These are phyloP conservation scores for Rhododendron simsii DNA, from an alignment of 148 eudicot species.

Conservation along the genomic window DNA sequence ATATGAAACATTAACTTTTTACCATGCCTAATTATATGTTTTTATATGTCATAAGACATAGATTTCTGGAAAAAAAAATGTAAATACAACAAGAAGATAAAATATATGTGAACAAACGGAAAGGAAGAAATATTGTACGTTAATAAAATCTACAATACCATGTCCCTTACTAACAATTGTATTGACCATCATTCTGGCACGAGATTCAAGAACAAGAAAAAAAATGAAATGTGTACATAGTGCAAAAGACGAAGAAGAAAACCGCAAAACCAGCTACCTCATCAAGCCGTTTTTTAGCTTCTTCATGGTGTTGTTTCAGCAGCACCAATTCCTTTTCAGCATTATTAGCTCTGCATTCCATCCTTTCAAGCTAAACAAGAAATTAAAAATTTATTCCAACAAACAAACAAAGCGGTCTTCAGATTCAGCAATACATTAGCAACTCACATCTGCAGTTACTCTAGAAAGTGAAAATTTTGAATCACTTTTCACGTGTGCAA, in stretches of 20 bases:
- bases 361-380: conserved; percentile 65
- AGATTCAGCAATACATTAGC: conserved; percentile 1
- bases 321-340: conserved; percentile 68
- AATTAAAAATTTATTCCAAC: conserved; percentile 2
- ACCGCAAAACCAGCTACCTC: conserved; percentile 36
- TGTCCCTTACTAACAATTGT: neutral
- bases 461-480: conserved; percentile 69
- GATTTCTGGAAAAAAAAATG: neutral
- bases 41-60: neutral
- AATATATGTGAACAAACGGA: neutral
- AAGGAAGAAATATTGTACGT: neutral
- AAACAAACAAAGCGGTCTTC: neutral
- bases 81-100: neutral
- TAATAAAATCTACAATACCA: neutral
- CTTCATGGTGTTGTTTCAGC: conserved; percentile 63
- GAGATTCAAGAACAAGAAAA: neutral
- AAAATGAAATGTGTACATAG: neutral
- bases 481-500: conserved; percentile 59
- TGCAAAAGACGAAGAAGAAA: neutral
- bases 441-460: conserved; percentile 71
- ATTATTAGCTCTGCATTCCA: conserved; percentile 66
- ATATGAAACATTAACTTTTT: neutral
- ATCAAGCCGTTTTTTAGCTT: conserved; percentile 38
- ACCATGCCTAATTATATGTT: neutral
- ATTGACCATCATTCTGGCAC: neutral